phyloP scores from a whole-genome alignment of 1,284 basidiomycete genomes.

The Ceratobasidium sp. region DNA sequence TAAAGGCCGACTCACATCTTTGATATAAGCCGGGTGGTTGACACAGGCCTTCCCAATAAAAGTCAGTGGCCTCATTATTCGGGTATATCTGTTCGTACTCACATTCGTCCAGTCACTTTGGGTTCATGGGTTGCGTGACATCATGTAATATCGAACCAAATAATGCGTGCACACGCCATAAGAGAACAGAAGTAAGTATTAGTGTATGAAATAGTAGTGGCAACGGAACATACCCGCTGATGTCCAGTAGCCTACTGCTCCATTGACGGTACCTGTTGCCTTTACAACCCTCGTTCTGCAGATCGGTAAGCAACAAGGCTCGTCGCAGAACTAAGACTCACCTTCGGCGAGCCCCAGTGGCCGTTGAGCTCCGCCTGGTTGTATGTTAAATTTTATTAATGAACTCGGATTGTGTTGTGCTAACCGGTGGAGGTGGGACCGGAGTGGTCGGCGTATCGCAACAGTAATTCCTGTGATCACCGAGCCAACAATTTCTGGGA shows the following conservation, averaged over 20 bases:
- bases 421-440: neutral
- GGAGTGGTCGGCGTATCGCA: constrained; percentile 6
- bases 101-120: constrained; percentile 4
- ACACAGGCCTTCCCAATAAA: neutral
- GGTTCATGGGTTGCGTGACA: neutral
- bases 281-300: constrained; percentile 21
- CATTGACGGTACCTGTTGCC: constrained; percentile 18
- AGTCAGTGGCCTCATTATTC: neutral
- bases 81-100: neutral
- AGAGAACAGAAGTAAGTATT: neutral
- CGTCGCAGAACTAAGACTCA: neutral
- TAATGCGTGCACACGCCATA: neutral
- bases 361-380: constrained; percentile 12
- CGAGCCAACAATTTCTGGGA: constrained; percentile 6
- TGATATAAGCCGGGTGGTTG: constrained; percentile 3
- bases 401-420: neutral
- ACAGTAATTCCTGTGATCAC: constrained; percentile 13
- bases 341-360: constrained; percentile 21
- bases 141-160: neutral
- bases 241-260: constrained; percentile 18
- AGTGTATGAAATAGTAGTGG: neutral
- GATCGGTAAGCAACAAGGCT: neutral
- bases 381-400: neutral
- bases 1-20: neutral
- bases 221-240: neutral